Evolutionary conservation across 345 rosid species (phyloP), one percentile per base, ranked within the genome.

Genomic region (Streptanthus diversifolius): DNA sequence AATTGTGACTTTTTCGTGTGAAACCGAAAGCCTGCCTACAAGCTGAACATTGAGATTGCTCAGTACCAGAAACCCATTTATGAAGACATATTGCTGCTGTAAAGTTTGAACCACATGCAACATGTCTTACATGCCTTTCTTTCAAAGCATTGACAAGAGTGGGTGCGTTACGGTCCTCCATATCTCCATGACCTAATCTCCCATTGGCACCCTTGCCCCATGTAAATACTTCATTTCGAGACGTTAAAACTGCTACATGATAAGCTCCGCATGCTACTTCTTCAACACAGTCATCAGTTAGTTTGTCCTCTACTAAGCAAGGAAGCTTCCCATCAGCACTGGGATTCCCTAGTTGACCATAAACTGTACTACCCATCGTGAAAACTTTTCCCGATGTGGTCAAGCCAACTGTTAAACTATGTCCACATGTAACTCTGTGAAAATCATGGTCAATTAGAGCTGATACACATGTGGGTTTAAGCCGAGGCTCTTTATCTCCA

Each of bases 121-220:
- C 84, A 71, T 70, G 80, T 68, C 85, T 89, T 2, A 93, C 96
- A 74, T 91, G 88, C 76, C 97, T 83, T 68, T 93, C 96, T 85
- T 87, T 93, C 85, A 93, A 79, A 60, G 88, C 86, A 70, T 88
- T 95, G 44, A 93, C 92, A 17, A 86, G 67, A 71, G 93, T 82
- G 6, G 98, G 95, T 24, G 80, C 40, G 72, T 89, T 91, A 39
- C 95, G 86, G 77, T 93, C 98, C 79, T 93, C 97, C 11, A 85
- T 27, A 70, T 93, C 97, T 77, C 96, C 97, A 64, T 89, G 97
- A 54, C 98, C 98, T 82, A 93, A 65, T 79, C 96, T 89, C 74
- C 98, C 97, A 79, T 91, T 93, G 39, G 98, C 97, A 72, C 98
- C 97, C 73, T 88, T 93, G 1, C 98, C 98, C 98, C 97, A 93